phyloP scores from a whole-genome alignment of 2,329 filamentous ascomycete genomes.

The Ophiostoma australiae region DNA sequence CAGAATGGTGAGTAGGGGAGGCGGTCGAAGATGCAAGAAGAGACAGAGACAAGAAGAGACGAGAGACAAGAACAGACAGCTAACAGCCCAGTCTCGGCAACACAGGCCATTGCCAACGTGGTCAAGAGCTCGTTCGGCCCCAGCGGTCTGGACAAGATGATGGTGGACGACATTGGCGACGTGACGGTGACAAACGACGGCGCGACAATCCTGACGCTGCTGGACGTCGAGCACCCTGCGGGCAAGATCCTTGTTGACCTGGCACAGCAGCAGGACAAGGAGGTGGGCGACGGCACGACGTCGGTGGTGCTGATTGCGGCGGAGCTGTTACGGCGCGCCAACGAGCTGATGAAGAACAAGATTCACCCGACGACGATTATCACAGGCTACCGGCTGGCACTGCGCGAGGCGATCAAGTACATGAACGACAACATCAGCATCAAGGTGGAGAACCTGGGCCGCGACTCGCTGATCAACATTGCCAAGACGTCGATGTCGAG shows the following conservation, averaged over 20 bases:
- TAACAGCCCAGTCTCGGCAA: slow-evolving; percentile 68
- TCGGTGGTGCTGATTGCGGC: slow-evolving; percentile 96
- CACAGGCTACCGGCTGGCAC: slow-evolving; percentile 90
- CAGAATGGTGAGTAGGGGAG: slow-evolving; percentile 66
- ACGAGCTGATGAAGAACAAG: slow-evolving; percentile 99
- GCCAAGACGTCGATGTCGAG: slow-evolving; percentile 99
- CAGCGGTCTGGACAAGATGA: slow-evolving; percentile 98
- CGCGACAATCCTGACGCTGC: slow-evolving; percentile 87
- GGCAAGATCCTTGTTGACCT: slow-evolving; percentile 98
- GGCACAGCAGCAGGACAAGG: slow-evolving; percentile 97
- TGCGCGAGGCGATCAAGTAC: slow-evolving; percentile 95
- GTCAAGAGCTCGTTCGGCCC: slow-evolving; percentile 98
- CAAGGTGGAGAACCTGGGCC: slow-evolving; percentile 86
- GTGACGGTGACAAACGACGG: slow-evolving; percentile 99
- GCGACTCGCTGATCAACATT: slow-evolving; percentile 87
- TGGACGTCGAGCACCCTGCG: slow-evolving; percentile 96
- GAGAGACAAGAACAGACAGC: slow-evolving; percentile 19
- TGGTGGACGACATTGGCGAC: slow-evolving; percentile 95
- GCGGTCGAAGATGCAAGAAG: neutral
- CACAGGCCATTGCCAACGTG: slow-evolving; percentile 95
- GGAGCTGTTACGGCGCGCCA: slow-evolving; percentile 85
- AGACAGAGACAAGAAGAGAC: neutral
- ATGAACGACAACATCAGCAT: slow-evolving; percentile 98
- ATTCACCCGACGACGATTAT: slow-evolving; percentile 99
- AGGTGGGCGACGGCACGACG: slow-evolving; percentile 96